Base-by-base conservation (phyloP, 768 basidiomycete species). In the Boletus fagicola region DNA sequence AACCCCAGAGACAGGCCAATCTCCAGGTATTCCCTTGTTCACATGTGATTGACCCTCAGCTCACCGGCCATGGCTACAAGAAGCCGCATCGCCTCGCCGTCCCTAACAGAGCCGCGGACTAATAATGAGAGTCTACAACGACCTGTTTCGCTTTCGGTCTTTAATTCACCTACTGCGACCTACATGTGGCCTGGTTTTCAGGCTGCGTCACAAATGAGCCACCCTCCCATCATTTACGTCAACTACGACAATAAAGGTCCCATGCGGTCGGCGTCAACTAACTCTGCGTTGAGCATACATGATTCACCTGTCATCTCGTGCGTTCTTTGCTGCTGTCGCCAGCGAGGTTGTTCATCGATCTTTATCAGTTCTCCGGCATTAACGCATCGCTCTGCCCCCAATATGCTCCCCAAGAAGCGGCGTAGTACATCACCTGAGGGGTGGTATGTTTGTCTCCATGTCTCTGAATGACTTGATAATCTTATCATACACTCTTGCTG, bases 181-280 rank as follows among this genome's bases (percentile, higher is more conserved):
- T 82, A 74, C 66, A 71, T 74, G 65, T 82, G 79, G 80, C 77
- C 78, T n/a, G 71, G 65, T 55, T 74, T 81, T 58, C 70, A 73
- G 61, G 70, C 77, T 59, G 75, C 77, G 26, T 80, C 77, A 36
- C 71, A 76, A 64, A 78, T 77, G 75, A 65, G 62, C 51, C 64
- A 71, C 57, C 70, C 68, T 49, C 78, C 79, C 30, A 65, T 73
- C 51, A 66, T 76, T 60, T 77, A 77, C 62, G 75, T 75, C 62
- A 65, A 72, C 58, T 66, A 72, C 50, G 64, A 72, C 62, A 64
- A 59, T n/a, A 63, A 66, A 72, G 63, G 66, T 42, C 49, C 66
- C 68, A 65, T 60, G 72, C 72, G 68, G 61, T 67, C 71, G 36
- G 58, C 65, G 51, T 74, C 71, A 55, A 65, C 62, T 49, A 70